A percentile compares a stretch with the other conserved stretches of the same genome.
phyloP scores from a whole-genome alignment of 257 asterid species.

The Solanum arcanum region DNA sequence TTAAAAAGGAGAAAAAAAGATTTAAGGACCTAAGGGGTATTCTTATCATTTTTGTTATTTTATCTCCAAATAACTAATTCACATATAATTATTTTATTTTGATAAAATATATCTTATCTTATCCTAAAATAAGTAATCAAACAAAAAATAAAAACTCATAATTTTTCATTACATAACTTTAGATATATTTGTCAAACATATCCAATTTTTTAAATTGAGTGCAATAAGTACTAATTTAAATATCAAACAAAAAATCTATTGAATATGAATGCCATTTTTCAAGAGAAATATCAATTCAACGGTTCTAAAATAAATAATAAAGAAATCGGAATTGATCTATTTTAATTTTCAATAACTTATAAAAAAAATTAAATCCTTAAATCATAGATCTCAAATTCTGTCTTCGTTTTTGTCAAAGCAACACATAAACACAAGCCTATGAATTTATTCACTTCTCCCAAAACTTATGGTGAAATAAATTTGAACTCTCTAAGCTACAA shows the following conservation, averaged over 20 bases:
- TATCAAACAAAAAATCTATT: no score
- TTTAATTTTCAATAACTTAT: not conserved
- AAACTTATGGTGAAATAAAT: not conserved
- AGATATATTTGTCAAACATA: not conserved
- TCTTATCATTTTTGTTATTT: no score
- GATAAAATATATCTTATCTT: no score
- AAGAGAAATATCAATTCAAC: no score
- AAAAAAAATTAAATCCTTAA: not conserved
- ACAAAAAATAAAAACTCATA: no score
- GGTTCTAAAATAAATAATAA: no score
- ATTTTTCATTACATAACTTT: no score
- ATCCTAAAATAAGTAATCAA: not conserved
- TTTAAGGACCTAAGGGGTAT: not conserved
- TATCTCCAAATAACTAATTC: not conserved
- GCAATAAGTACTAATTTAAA: no score
- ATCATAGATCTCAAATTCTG: not conserved
- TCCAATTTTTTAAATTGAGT: no score
- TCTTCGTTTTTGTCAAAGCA: not conserved
- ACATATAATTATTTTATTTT: no score
- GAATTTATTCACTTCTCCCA: not conserved
- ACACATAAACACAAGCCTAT: not conserved
- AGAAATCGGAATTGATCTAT: no score
- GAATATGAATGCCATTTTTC: no score
- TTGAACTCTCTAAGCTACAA: not conserved
- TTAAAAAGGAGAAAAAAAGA: not conserved